Evolutionary conservation across 805 yeast genomes (phyloP), one percentile per base, ranked within the genome.

Genomic region (Kuraishia borneana): DNA sequence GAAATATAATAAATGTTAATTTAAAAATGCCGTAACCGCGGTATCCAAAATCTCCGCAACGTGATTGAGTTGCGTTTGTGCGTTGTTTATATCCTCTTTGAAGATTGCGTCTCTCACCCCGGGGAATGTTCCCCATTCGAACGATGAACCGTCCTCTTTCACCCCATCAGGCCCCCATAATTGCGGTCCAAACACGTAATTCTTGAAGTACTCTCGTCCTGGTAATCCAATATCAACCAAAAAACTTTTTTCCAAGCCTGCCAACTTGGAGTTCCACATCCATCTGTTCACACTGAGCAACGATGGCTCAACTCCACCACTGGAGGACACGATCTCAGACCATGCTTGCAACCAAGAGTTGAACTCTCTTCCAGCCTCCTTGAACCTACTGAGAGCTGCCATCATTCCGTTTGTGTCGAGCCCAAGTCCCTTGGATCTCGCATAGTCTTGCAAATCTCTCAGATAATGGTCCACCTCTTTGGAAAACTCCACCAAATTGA

Each of bases 191-290:
- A 73, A 73, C 4, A 87, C 44, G 2, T 67, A 50, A 46, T 84
- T 87, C 45, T 67, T 63, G 48, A 72, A 81, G 61, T 88, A 87
- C 12, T 72, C 61, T 23, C 95, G 63, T 5, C 56, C 48, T 3
- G 63, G 61, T 1, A 70, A 44, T 1, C 72, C 72, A 6, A 56
- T 58, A 2, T 60, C 50, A 5, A 60, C 50, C 7, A 78, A 47
- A 41, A 83, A 68, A 14, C 61, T 52, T 41, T 68, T 69, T 41
- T 76, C 79, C 37, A 83, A 61, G 12, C 57, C 51, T 3, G 71
- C 53, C 45, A 84, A 54, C 39, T 73, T 73, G n/a, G 73, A 66
- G 53, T 88, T 88, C 83, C 92, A 82, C 37, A 73, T 73, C 79
- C 83, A 73, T 46, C 97, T 64, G 41, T 72, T 76, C 31, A 77